Conservation (phyloP, 345 rosid genomes). For the Leavenworthia alabamica region DNA sequence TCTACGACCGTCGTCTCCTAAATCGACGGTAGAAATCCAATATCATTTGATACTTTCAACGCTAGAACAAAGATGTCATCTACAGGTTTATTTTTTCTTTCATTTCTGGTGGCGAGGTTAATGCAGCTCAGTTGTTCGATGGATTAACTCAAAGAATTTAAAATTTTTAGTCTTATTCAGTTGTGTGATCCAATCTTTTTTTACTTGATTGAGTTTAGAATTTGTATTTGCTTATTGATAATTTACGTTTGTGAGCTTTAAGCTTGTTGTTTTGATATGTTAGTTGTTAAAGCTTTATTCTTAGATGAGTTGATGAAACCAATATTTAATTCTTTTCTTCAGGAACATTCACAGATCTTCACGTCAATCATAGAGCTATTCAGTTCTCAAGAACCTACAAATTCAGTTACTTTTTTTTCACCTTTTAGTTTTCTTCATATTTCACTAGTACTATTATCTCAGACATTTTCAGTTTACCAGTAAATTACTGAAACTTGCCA, state of each 20-base stretch:
- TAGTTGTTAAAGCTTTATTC: neutral
- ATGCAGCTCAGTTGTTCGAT: slow-evolving; percentile 27
- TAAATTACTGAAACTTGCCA: slow-evolving; percentile 1
- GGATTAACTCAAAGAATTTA: slow-evolving; percentile 22
- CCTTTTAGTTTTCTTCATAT: neutral
- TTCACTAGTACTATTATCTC: neutral
- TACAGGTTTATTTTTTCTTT: neutral
- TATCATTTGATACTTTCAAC: neutral
- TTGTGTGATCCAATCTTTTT: neutral
- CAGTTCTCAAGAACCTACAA: neutral
- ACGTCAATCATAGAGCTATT: slow-evolving; percentile 4
- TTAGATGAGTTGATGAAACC: neutral
- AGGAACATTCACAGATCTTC: slow-evolving; percentile 20
- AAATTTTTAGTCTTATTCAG: neutral
- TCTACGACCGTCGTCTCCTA: neutral
- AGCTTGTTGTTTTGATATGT: neutral
- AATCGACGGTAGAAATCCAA: neutral
- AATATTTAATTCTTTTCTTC: neutral
- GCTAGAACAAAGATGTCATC: slow-evolving; percentile 3
- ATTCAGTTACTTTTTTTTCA: neutral
- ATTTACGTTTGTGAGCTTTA: neutral
- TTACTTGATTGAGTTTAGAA: neutral
- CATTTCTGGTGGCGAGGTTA: neutral
- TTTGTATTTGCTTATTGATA: neutral
- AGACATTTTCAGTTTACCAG: neutral